Base-by-base conservation (phyloP, 257 asterid genomes). In the Osmanthus fragrans region DNA sequence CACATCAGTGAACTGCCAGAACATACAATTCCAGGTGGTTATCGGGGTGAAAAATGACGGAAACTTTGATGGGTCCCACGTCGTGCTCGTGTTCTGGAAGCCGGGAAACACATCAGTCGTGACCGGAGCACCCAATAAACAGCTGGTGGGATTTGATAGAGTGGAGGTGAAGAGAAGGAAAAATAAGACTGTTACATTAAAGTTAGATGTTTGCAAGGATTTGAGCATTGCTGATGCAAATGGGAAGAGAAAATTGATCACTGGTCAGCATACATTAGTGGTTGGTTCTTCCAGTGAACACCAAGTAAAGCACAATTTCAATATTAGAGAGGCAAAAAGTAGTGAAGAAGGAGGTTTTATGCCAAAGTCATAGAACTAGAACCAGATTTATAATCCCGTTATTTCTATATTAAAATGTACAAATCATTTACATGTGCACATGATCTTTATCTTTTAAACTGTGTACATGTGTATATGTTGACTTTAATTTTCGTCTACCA, bases 71-170 rank as follows among this genome's bases (percentile, higher is more conserved):
- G 81, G 82, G n/a, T 73, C 84, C 30, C 77, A 80, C 45, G 84
- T 83, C 16, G 79, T 82, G 68, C 68, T 82, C 19, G 30, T 82
- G 45, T 82, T 82, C n/a, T 79, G 86, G 86, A 79, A 82, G 79
- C 83, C 79, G 0, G 77, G 73, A 29, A 71, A 27, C 21, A 56
- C 72, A 11, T 1, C 21, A 30, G 73, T 60, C 23, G 56, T 75
- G 16, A 54, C 63, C 1, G 83, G 83, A 37, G 33, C 15, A 19
- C 83, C 86, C 8, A 79, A 71, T 12, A 25, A 75, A 19, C 86
- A 82, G 76, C 75, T 83, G 51, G 81, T 72, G 36, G 83, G 73
- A 18, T 83, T 83, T 45, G 86, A 76, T 16, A 83, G 77, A 73
- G 83, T 79, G 21, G 63, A 69, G 39, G 81, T 75, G 64, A 72